phyloP scores from a whole-genome alignment of 352 stramenopile genomes.

The Phytopythium delawarense region DNA sequence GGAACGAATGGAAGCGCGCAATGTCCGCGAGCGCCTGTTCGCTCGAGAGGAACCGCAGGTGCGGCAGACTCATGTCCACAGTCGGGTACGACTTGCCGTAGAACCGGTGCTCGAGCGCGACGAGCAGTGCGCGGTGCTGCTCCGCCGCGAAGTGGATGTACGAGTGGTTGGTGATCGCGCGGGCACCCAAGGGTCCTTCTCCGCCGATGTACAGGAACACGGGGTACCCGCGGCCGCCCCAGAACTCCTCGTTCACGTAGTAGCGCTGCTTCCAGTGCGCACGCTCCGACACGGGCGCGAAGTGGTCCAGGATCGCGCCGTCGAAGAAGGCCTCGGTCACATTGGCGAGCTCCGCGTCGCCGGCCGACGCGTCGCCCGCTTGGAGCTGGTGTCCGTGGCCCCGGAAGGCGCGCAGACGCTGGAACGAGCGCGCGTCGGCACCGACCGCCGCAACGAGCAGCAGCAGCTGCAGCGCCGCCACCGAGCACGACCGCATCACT shows the following conservation, averaged over 20 bases:
- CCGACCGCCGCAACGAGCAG: neutral
- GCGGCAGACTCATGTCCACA: constrained; percentile 63
- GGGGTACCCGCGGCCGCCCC: constrained; percentile 60
- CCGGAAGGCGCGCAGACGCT: constrained; percentile 61
- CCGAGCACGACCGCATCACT: neutral
- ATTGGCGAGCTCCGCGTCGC: constrained; percentile 19
- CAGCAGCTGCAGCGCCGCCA: neutral
- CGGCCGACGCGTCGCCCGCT: constrained; percentile 29
- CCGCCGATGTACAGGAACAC: constrained; percentile 90
- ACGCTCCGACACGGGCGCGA: constrained; percentile 50
- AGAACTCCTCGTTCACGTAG: constrained; percentile 89
- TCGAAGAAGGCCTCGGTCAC: constrained; percentile 60
- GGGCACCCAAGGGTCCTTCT: constrained; percentile 56
- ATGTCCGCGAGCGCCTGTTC: constrained; percentile 90
- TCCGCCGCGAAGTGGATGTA: constrained; percentile 78
- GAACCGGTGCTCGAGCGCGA: constrained; percentile 94
- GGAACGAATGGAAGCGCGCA: constrained; percentile 82
- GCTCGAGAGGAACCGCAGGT: constrained; percentile 89
- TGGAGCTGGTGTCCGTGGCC: constrained; percentile 66
- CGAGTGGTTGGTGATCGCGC: constrained; percentile 61
- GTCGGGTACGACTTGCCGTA: constrained; percentile 93
- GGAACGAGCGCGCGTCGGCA: constrained; percentile 27
- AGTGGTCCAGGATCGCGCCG: constrained; percentile 66
- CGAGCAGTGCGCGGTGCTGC: constrained; percentile 68
- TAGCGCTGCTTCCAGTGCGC: constrained; percentile 85